These are phyloP conservation scores for Biscogniauxia marginata DNA, from an alignment of 2,329 filamentous ascomycete species.

Conservation along the genomic window DNA sequence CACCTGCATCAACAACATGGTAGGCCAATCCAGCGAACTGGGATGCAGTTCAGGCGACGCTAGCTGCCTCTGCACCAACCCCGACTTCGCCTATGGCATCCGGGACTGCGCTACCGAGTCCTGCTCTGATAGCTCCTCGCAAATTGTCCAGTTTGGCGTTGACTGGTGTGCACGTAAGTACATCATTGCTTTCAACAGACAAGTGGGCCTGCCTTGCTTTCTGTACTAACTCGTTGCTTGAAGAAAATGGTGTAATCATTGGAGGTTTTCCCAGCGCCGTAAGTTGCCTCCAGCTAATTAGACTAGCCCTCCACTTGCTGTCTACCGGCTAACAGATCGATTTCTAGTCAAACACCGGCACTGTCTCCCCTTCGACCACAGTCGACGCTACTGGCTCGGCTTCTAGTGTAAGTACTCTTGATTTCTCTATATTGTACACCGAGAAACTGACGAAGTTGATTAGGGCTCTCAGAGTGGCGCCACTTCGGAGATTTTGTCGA, in stretches of 20 bases:
- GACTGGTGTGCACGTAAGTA: conserved; percentile 31
- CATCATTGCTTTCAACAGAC: background rate
- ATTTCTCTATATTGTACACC: background rate
- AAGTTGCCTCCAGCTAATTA: conserved; percentile 1
- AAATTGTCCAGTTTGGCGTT: conserved; percentile 28
- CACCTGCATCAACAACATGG: conserved; percentile 52
- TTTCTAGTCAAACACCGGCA: background rate
- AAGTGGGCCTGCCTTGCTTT: background rate
- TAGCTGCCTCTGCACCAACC: conserved; percentile 43
- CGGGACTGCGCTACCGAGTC: conserved; percentile 31
- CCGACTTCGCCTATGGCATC: conserved; percentile 40
- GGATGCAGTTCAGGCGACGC: conserved; percentile 41
- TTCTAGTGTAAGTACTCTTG: background rate
- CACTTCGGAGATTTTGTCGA: conserved; percentile 13
- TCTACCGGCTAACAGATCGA: no score
- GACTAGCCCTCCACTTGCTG: no score
- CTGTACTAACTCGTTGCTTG: conserved; percentile 3
- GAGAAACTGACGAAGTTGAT: background rate
- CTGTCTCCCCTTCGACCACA: background rate
- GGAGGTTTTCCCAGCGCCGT: conserved; percentile 2
- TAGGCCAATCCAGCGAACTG: conserved; percentile 43
- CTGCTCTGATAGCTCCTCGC: conserved; percentile 20
- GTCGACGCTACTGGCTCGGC: background rate
- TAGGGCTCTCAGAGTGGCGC: conserved; percentile 1
- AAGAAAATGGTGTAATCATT: conserved; percentile 23